These are phyloP conservation scores for Phytophthora ohioensis DNA, from an alignment of 352 stramenopile genomes.

Conservation along the genomic window DNA sequence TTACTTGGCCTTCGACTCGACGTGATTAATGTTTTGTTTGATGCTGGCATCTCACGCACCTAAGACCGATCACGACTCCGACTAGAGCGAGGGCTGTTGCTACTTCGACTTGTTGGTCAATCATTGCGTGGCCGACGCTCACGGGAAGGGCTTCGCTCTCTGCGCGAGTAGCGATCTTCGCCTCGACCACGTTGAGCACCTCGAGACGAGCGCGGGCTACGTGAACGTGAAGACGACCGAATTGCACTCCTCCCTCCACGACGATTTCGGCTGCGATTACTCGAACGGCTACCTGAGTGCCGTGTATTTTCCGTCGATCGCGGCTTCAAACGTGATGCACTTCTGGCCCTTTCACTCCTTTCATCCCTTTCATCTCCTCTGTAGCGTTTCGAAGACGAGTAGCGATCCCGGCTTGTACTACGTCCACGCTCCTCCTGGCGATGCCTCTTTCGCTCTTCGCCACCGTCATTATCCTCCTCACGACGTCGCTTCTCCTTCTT, in stretches of 20 bases:
- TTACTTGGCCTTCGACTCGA: too few species aligned
- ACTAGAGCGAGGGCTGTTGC: neutral
- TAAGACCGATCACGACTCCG: neutral
- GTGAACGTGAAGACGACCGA: conserved; percentile 6
- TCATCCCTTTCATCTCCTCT: neutral
- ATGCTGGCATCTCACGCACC: neutral
- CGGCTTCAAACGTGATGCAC: conserved; percentile 14
- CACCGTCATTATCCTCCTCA: conserved; percentile 14
- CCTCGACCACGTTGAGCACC: neutral
- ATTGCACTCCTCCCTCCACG: neutral
- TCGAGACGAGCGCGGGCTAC: neutral
- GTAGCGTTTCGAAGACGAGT: neutral
- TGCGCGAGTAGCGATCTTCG: conserved; percentile 2
- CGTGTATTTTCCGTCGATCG: conserved; percentile 15
- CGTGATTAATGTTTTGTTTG: too few species aligned
- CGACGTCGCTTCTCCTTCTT: conserved; percentile 10
- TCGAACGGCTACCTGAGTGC: neutral
- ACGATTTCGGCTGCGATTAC: neutral
- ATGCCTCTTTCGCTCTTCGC: conserved; percentile 2
- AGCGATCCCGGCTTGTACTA: conserved; percentile 10
- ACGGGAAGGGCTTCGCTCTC: neutral
- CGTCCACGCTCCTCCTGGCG: neutral
- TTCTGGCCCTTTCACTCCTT: neutral
- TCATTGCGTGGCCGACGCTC: conserved; percentile 10
- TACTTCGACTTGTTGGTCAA: conserved; percentile 22